These are phyloP conservation scores for Schoenoplectus triqueter DNA, from an alignment of 202 grass and related monocot genomes.

Conservation along the genomic window DNA sequence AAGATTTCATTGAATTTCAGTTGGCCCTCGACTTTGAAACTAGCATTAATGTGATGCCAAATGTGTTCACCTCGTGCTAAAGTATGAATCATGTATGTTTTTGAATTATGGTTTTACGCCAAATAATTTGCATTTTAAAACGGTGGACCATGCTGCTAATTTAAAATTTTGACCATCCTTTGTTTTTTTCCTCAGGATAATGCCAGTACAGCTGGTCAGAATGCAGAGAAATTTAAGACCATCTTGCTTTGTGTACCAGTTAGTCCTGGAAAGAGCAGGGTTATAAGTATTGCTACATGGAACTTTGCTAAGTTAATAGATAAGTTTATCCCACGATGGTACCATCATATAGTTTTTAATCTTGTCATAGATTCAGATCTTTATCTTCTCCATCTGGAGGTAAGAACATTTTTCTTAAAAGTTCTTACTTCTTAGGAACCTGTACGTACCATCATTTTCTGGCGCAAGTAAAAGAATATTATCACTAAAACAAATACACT, in stretches of 20 bases:
- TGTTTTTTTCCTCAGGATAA: conserved; percentile 29
- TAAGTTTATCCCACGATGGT: conserved; percentile 42
- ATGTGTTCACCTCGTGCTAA: not conserved
- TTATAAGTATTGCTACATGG: conserved; percentile 38
- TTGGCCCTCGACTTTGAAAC: not conserved
- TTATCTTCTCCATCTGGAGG: conserved; percentile 51
- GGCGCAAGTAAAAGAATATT: too few relatives aligned
- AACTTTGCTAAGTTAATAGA: conserved; percentile 41
- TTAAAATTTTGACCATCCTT: not conserved
- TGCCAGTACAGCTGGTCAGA: conserved; percentile 28
- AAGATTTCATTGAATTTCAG: not conserved
- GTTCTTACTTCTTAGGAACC: too few relatives aligned
- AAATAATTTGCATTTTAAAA: not conserved
- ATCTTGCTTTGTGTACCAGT: conserved; percentile 51
- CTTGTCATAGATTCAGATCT: conserved; percentile 52
- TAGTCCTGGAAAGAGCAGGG: conserved; percentile 50
- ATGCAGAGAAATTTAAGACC: conserved; percentile 30
- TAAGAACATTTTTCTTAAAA: not conserved
- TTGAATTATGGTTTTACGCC: not conserved
- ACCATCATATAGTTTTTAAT: conserved; percentile 40
- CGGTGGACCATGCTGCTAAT: not conserved
- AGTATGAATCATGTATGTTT: not conserved
- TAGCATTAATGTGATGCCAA: not conserved
- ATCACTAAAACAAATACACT: too few relatives aligned
- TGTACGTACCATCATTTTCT: too few relatives aligned